Evolutionary conservation across 495 filamentous ascomycete genomes (phyloP).

Genomic region (Parathielavia appendiculata): DNA sequence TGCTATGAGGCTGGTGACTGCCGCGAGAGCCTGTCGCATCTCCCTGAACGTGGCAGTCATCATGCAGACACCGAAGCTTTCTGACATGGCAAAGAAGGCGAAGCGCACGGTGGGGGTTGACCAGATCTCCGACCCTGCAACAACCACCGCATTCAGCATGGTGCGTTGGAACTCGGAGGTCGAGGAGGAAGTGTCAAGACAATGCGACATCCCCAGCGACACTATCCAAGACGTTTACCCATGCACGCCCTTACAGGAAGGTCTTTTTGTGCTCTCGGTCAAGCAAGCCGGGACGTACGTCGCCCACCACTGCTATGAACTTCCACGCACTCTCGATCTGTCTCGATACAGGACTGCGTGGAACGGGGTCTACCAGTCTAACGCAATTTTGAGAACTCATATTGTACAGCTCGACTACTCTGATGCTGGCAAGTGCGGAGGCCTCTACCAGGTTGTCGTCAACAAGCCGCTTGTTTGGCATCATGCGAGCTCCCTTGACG

Average conservation of each 20-base stretch:
- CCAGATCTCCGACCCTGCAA: neutral
- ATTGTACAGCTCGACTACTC: slow-evolving; percentile 47
- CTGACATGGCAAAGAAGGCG: slow-evolving; percentile 33
- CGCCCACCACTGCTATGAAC: slow-evolving; percentile 36
- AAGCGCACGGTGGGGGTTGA: neutral
- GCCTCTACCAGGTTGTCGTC: slow-evolving; percentile 56
- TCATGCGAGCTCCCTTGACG: slow-evolving; percentile 38
- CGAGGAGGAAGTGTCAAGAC: neutral
- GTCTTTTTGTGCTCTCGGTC: slow-evolving; percentile 57
- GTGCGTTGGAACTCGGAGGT: slow-evolving; percentile 24
- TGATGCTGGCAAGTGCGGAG: slow-evolving; percentile 29
- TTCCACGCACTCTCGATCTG: slow-evolving; percentile 32
- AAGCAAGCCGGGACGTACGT: slow-evolving; percentile 55
- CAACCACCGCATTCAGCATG: neutral
- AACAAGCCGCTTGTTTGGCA: slow-evolving; percentile 48
- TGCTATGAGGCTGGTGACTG: slow-evolving; percentile 51
- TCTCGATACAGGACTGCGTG: slow-evolving; percentile 47
- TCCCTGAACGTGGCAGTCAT: slow-evolving; percentile 43
- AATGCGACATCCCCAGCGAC: slow-evolving; percentile 10
- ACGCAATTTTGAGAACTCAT: slow-evolving; percentile 55
- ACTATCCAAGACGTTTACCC: slow-evolving; percentile 60
- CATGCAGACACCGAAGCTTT: slow-evolving; percentile 38
- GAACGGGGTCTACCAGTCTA: slow-evolving; percentile 40
- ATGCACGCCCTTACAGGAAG: slow-evolving; percentile 67
- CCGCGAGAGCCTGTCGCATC: slow-evolving; percentile 35